Percentiles rank a stretch among this genome's conserved stretches.
Evolutionary conservation across 768 basidiomycete species (phyloP).

Genomic region (Psilocybe cyanescens): DNA sequence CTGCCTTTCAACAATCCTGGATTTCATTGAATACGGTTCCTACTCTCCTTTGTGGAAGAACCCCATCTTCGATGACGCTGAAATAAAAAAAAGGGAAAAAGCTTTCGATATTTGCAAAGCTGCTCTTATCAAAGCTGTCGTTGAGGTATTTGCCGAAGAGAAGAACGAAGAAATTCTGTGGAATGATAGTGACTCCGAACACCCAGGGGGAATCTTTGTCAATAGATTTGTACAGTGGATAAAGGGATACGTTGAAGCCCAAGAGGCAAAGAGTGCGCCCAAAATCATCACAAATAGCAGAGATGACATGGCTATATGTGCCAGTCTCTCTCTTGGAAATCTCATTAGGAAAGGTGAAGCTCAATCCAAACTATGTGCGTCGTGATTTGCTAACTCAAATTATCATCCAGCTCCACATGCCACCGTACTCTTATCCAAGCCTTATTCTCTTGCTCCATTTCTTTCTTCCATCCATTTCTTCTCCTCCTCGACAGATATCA

Average conservation of each 20-base stretch:
- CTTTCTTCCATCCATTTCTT: slow-evolving; percentile 62
- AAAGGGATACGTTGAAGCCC: slow-evolving; percentile 51
- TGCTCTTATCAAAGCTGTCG: slow-evolving; percentile 82
- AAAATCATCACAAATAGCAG: slow-evolving; percentile 28
- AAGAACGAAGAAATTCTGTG: slow-evolving; percentile 79
- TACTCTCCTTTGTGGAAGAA: slow-evolving; percentile 70
- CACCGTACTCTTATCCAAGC: slow-evolving; percentile 63
- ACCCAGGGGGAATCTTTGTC: slow-evolving; percentile 75
- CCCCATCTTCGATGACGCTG: slow-evolving; percentile 46
- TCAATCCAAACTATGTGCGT: background rate
- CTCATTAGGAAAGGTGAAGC: slow-evolving; percentile 72
- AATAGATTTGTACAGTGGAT: slow-evolving; percentile 80
- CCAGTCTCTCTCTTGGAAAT: slow-evolving; percentile 82
- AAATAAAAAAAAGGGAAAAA: slow-evolving; percentile 65
- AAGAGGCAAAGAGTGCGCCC: slow-evolving; percentile 32
- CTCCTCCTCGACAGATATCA: slow-evolving; percentile 62
- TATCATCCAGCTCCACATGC: slow-evolving; percentile 56
- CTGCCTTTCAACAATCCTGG: slow-evolving; percentile 65
- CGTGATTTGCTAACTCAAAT: background rate
- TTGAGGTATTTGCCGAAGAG: slow-evolving; percentile 85
- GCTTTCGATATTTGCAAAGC: slow-evolving; percentile 83
- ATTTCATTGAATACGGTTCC: slow-evolving; percentile 75
- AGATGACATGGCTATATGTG: slow-evolving; percentile 86
- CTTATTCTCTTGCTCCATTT: slow-evolving; percentile 64
- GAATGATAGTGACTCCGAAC: slow-evolving; percentile 58